Base-by-base conservation (phyloP, 1,139 yeast species). In the Geotrichum macrosporum region DNA sequence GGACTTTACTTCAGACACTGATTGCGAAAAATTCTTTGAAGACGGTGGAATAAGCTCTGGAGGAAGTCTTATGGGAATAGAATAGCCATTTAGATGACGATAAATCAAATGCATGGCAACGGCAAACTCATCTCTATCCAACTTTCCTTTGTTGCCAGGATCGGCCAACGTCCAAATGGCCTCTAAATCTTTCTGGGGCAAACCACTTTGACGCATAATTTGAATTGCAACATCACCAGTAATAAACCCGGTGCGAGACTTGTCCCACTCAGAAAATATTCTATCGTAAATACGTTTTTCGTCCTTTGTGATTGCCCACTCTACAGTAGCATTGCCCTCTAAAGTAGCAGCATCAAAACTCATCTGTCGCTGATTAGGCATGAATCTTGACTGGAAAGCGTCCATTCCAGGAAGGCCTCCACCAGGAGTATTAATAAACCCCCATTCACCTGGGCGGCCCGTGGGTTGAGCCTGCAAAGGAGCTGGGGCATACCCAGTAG, bases 31-130 rank as follows among this genome's bases (percentile, higher is more conserved):
- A 55, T 69, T 78, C 59, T 79, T 80, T 33, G 85, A 78, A 13
- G 95, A 84, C 2, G 95, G 72, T 5, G 97, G 96, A 48, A 87
- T 69, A 31, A 84, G 84, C 55, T 75, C 84, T 1, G 73, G 70
- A 1, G 75, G 75, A 18, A 71, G 60, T 13, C 67, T 54, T n/a
- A 80, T 77, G 1, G 98, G 98, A 55, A 92, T 73, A 9, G 76
- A 78, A 42, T 75, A 76, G 26, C 97, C 97, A 5, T 86, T 77
- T 54, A 88, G 74, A 55, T 79, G 80, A 65, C 84, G 82, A 65
- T 88, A 94, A 32, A 94, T 94, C 59, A 94, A 75, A 64, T 84
- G 94, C 84, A 92, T 84, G 4, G 98, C 97, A 58, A 92, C 92
- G 1, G 95, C 81, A 66, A 92, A 92, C 66, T 92, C 98, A 57